These are phyloP conservation scores for Carex scoparia DNA, from an alignment of 176 grass and related monocot genomes.

Conservation along the genomic window DNA sequence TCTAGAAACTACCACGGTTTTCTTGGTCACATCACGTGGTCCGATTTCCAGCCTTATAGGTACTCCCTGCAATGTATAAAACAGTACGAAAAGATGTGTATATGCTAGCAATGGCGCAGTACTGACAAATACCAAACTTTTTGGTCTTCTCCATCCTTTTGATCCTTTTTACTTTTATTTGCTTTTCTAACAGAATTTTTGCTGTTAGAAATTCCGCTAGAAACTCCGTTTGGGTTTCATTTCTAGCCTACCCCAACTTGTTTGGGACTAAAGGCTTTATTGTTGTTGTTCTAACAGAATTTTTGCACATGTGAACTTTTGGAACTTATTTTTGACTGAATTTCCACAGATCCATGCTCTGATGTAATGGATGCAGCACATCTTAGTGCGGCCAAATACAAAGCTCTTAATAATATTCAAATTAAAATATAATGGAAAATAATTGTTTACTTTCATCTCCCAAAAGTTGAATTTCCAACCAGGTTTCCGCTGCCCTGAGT, in stretches of 20 bases:
- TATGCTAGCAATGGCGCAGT: background rate
- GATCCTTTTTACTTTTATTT: background rate
- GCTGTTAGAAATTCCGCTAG: too few relatives aligned
- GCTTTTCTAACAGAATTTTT: background rate
- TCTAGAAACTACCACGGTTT: conserved; percentile 67
- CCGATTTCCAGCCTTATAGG: conserved; percentile 88
- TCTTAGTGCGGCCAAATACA: background rate
- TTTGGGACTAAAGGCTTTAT: too few relatives aligned
- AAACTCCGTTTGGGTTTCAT: too few relatives aligned
- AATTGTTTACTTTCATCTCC: conserved; percentile 88
- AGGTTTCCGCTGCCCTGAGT: conserved; percentile 65
- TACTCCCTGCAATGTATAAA: conserved; percentile 51
- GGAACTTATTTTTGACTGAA: background rate
- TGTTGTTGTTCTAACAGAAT: too few relatives aligned
- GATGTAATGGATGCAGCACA: background rate
- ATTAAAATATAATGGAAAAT: background rate
- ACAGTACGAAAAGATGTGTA: conserved; percentile 17
- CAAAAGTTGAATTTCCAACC: conserved; percentile 98
- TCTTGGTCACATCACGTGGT: conserved; percentile 78
- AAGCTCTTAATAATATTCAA: background rate
- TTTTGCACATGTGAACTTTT: background rate
- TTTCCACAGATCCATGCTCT: background rate
- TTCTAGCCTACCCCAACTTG: too few relatives aligned
- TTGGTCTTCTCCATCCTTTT: background rate
- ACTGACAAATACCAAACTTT: background rate